Conservation (phyloP, 2,329 filamentous ascomycete genomes). For the Alternaria alternata region DNA sequence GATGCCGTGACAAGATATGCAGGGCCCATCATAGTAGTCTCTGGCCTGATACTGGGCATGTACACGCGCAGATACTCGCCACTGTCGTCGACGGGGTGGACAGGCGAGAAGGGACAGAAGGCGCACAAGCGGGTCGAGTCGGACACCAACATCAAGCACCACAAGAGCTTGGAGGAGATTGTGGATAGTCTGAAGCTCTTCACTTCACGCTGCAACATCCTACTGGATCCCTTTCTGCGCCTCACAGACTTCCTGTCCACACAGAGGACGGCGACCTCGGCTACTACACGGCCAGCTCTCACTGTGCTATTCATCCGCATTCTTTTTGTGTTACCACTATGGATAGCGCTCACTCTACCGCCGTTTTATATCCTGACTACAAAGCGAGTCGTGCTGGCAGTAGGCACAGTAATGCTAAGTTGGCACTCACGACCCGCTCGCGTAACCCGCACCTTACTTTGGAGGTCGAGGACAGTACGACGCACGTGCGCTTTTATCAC, state of each 20-base stretch:
- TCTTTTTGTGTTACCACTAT: slow-evolving; percentile 84
- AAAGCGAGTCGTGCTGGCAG: slow-evolving; percentile 79
- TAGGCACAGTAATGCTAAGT: slow-evolving; percentile 86
- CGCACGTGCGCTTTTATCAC: slow-evolving; percentile 76
- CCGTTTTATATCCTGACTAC: slow-evolving; percentile 87
- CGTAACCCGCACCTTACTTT: slow-evolving; percentile 85
- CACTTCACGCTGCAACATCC: slow-evolving; percentile 88
- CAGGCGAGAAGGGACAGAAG: slow-evolving; percentile 66
- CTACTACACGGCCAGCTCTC: slow-evolving; percentile 87
- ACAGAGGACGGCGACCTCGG: slow-evolving; percentile 86
- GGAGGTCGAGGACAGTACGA: slow-evolving; percentile 82
- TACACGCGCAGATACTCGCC: slow-evolving; percentile 90
- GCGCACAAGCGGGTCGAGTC: slow-evolving; percentile 60
- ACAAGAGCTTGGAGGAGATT: slow-evolving; percentile 97
- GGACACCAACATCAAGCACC: slow-evolving; percentile 75
- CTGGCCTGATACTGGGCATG: slow-evolving; percentile 86
- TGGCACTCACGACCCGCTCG: slow-evolving; percentile 91
- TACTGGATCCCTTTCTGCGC: slow-evolving; percentile 86
- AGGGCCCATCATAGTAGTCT: slow-evolving; percentile 83
- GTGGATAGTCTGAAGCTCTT: slow-evolving; percentile 92
- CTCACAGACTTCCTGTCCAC: slow-evolving; percentile 94
- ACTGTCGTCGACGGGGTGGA: slow-evolving; percentile 84
- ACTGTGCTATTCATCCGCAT: slow-evolving; percentile 91
- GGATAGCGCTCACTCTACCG: slow-evolving; percentile 82
- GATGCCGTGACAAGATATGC: slow-evolving; percentile 81